Evolutionary conservation across 129 eudicot genomes (phyloP), one percentile per base, ranked within the genome.

Genomic region (Artemisia argyi): DNA sequence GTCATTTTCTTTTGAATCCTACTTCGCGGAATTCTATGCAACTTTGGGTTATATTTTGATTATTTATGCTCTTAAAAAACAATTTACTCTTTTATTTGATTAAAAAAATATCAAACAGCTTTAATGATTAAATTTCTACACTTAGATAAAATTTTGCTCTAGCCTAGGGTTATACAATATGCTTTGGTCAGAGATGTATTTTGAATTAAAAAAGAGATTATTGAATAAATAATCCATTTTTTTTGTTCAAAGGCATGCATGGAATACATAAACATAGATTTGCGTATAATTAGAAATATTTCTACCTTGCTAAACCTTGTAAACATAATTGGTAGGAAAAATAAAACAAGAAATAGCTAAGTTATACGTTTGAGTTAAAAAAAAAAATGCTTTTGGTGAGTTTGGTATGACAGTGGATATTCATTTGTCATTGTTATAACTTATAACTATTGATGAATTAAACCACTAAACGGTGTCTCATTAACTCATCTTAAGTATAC

Each of bases 1-100:
- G 11, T 50, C 39, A 26, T 72, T 77, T 70, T 53, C 44, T 20
- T 69, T 56, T 78, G 16, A 62, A 62, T 60, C 67, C 32, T 69
- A 71, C 61, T 75, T 84, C 79, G 74, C 85, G 78, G 79, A 71
- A 81, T 65, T 71, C 66, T 30, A 73, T 81, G 77, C 75, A 35
- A 13, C 74, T 68, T 50, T 39, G 10, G 2, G 46, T 39, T 39
- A 7, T 32, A 32, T 32, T 32, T 28, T 28, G 32, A 28, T 28
- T 3, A 28, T 0, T 32, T 32, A 39, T 0, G 46, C 8, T 39
- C 46, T 7, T 39, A 39, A 39, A 39, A 7, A 1, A 39, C 7
- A 28, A 28, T 39, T 39, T 6, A 7, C 46, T 39, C 8, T 39
- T 6, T 7, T 1, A 1, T 39, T 39, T 39, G 8, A 39, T 5